phyloP scores from a whole-genome alignment of 192 early-diverging fungal genomes.

The Linnemannia schmuckeri region DNA sequence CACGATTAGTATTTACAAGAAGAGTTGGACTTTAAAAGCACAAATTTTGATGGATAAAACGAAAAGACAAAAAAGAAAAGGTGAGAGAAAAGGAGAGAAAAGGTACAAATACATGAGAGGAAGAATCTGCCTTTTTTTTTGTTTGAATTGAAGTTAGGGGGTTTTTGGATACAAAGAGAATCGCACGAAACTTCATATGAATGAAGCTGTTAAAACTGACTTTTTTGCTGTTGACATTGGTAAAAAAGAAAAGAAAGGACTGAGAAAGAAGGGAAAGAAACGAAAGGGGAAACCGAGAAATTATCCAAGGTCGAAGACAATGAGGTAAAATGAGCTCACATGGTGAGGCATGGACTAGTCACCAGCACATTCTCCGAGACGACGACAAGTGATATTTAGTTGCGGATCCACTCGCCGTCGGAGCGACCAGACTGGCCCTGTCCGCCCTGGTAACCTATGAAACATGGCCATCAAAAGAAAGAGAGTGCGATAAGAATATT shows the following conservation, averaged over 20 bases:
- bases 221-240: slow-evolving; percentile 10
- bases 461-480: neutral
- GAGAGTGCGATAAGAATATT: neutral
- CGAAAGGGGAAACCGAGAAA: neutral
- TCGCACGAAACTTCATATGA: neutral
- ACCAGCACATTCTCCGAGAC: neutral
- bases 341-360: neutral
- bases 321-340: neutral
- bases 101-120: slow-evolving; percentile 34
- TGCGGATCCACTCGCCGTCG: slow-evolving; percentile 42
- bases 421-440: slow-evolving; percentile 37
- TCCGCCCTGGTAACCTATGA: slow-evolving; percentile 10
- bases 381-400: slow-evolving; percentile 11
- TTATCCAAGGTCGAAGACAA: neutral
- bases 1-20: slow-evolving; percentile 28
- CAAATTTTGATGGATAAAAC: slow-evolving; percentile 21
- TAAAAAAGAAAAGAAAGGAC: neutral
- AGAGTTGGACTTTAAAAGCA: slow-evolving; percentile 18
- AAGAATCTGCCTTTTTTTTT: slow-evolving; percentile 29
- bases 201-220: slow-evolving; percentile 5
- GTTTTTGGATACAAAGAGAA: slow-evolving; percentile 15
- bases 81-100: neutral
- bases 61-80: slow-evolving; percentile 21
- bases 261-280: neutral
- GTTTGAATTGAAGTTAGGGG: neutral